phyloP scores from a whole-genome alignment of 352 stramenopile genomes.

The Phytophthora ohioensis region DNA sequence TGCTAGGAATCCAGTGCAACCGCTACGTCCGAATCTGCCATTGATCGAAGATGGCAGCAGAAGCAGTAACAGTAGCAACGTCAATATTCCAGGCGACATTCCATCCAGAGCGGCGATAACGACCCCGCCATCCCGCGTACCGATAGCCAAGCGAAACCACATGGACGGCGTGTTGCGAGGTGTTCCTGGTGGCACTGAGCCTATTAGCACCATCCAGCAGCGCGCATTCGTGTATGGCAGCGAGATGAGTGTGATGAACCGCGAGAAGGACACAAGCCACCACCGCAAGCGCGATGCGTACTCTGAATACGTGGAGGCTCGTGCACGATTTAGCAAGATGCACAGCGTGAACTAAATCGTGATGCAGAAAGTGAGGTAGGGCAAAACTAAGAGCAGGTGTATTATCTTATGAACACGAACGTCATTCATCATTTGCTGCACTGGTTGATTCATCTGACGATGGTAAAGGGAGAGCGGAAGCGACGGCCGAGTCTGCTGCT shows the following conservation, averaged over 20 bases:
- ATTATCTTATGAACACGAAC: constrained; percentile 15
- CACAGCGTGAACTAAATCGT: constrained; percentile 78
- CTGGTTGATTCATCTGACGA: constrained; percentile 20
- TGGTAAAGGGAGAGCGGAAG: constrained; percentile 23
- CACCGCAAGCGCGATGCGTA: constrained; percentile 88
- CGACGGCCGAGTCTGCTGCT: constrained; percentile 19
- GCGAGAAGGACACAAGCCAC: constrained; percentile 72
- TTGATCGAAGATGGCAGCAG: constrained; percentile 52
- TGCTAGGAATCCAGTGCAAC: constrained; percentile 62
- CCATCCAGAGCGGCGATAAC: constrained; percentile 8
- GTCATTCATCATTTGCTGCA: constrained; percentile 23
- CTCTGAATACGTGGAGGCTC: constrained; percentile 90
- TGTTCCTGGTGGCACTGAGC: constrained; percentile 49
- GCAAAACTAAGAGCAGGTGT: constrained; percentile 4
- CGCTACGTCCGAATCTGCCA: constrained; percentile 49
- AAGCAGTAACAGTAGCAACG: constrained; percentile 14
- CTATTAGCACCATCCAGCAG: constrained; percentile 53
- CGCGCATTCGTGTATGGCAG: constrained; percentile 67
- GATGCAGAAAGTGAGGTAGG: not conserved
- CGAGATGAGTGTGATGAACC: constrained; percentile 86
- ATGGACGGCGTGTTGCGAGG: constrained; percentile 81
- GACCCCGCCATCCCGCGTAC: constrained; percentile 47
- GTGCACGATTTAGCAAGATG: constrained; percentile 90
- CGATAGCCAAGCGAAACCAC: constrained; percentile 75
- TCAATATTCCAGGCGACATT: constrained; percentile 23